Evolutionary conservation across 169 alveolate species (phyloP).

Genomic region (Eimeria acervulina): DNA sequence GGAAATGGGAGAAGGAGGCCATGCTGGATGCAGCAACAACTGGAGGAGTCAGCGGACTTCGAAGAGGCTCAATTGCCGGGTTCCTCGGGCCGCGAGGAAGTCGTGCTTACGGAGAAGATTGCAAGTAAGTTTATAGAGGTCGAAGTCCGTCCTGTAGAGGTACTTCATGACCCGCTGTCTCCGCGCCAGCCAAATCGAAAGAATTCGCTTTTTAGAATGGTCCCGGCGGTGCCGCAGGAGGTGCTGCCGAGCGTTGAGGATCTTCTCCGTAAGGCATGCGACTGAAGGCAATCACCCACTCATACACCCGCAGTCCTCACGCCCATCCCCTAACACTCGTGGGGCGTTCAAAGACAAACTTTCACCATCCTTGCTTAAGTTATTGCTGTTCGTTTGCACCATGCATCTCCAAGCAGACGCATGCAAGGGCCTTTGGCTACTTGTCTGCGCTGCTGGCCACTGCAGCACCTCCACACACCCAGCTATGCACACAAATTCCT

Average conservation of each 20-base stretch:
- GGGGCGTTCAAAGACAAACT: neutral
- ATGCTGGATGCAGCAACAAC: neutral
- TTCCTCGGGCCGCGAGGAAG: neutral
- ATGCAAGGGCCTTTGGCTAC: neutral
- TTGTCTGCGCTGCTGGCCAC: neutral
- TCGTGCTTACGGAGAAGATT: slow-evolving; percentile 83
- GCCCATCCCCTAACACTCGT: neutral
- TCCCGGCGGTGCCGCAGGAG: slow-evolving; percentile 89
- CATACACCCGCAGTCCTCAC: neutral
- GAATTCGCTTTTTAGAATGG: slow-evolving; percentile 90
- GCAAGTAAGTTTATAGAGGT: slow-evolving; percentile 91
- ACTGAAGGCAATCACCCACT: slow-evolving; percentile 81
- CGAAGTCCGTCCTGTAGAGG: slow-evolving; percentile 90
- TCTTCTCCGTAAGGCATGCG: slow-evolving; percentile 92
- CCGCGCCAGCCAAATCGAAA: slow-evolving; percentile 91
- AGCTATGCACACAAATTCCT: too few relatives aligned
- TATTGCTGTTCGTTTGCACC: neutral
- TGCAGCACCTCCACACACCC: neutral
- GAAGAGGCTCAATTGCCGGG: neutral
- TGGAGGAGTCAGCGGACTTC: neutral
- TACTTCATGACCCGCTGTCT: slow-evolving; percentile 91
- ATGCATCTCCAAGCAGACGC: neutral
- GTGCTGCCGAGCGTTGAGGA: slow-evolving; percentile 91
- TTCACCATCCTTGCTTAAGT: neutral
- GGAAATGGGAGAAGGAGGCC: neutral